Conservation (phyloP, 345 rosid species). For the Salix exigua region DNA sequence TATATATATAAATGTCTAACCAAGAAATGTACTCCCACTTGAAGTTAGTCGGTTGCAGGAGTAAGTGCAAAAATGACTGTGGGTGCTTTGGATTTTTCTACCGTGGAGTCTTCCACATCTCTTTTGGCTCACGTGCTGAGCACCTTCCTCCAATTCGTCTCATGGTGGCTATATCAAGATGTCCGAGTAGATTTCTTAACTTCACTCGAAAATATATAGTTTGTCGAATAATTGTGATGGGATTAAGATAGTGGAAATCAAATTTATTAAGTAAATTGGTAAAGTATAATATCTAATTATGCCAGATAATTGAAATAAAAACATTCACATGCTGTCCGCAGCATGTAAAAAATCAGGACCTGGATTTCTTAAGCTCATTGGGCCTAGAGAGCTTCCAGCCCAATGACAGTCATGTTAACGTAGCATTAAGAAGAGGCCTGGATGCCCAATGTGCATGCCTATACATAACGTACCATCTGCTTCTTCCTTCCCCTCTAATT, state of each 20-base stretch:
- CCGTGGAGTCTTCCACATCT: slow-evolving; percentile 22
- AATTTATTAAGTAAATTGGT: too few relatives aligned
- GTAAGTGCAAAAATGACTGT: slow-evolving; percentile 8
- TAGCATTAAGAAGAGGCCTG: background rate
- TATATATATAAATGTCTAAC: too few relatives aligned
- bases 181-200: background rate
- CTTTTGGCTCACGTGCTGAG: slow-evolving; percentile 22
- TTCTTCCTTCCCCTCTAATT: too few relatives aligned
- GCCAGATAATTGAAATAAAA: too few relatives aligned
- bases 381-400: background rate
- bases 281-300: too few relatives aligned
- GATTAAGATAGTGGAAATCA: background rate
- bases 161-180: slow-evolving; percentile 28
- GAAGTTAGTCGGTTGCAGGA: background rate
- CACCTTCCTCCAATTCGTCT: slow-evolving; percentile 25
- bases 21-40: background rate
- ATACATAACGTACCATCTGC: too few relatives aligned
- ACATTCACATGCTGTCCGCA: too few relatives aligned
- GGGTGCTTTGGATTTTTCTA: slow-evolving; percentile 28
- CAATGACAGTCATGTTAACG: background rate
- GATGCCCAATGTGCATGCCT: background rate
- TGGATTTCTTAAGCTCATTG: background rate
- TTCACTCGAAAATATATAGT: background rate
- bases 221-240: background rate
- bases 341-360: too few relatives aligned